A percentile compares a stretch with the other conserved stretches of the same genome.
phyloP scores from a whole-genome alignment of 2,329 filamentous ascomycete species.

The Lachnellula cervina region DNA sequence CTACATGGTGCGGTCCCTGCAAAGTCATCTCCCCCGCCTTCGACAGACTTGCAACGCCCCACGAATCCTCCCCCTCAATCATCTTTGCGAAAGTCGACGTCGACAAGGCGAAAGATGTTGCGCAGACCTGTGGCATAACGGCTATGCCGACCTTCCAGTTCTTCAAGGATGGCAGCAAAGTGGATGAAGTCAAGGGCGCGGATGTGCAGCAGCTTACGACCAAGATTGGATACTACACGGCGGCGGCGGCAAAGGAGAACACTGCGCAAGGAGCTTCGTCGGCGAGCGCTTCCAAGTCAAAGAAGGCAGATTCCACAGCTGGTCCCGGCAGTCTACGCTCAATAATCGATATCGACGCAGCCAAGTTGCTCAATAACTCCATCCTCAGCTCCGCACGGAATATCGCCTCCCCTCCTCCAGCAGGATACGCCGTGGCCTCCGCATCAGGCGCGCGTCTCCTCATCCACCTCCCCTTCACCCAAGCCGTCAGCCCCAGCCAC shows the following conservation, averaged over 20 bases:
- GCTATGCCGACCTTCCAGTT: conserved; percentile 95
- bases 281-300: conserved; percentile 4
- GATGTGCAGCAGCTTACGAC: conserved; percentile 67
- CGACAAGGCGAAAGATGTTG: conserved; percentile 72
- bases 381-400: conserved; percentile 23
- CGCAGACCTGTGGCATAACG: conserved; percentile 68
- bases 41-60: conserved; percentile 71
- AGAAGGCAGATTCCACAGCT: not conserved
- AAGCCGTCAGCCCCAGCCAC: conserved; percentile 17
- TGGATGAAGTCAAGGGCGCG: conserved; percentile 74
- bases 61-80: conserved; percentile 72
- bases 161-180: conserved; percentile 68
- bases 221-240: conserved; percentile 27
- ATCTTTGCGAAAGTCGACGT: conserved; percentile 89
- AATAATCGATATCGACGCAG: conserved; percentile 22
- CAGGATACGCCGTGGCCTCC: conserved; percentile 25
- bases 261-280: not conserved
- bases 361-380: conserved; percentile 21
- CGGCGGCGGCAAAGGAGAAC: conserved; percentile 16
- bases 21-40: conserved; percentile 86
- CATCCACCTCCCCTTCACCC: conserved; percentile 25
- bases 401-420: conserved; percentile 25
- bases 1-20: conserved; percentile 90
- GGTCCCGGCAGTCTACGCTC: conserved; percentile 20
- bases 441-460: conserved; percentile 17